Conservation (phyloP, 1,284 basidiomycete species). For the Phenoliferia sp. region DNA sequence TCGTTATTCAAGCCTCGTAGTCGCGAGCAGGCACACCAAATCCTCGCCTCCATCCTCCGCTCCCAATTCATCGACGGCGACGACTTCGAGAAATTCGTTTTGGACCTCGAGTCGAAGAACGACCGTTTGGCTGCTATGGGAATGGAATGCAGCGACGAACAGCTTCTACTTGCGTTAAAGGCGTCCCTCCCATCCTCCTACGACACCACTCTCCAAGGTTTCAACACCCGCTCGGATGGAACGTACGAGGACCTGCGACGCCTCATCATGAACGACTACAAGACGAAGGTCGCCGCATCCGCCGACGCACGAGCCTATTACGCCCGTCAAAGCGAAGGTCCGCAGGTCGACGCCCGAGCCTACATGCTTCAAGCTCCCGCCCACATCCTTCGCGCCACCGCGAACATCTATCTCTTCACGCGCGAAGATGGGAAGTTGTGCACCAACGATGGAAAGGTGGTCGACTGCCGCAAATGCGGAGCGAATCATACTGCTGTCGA, state of each 20-base stretch:
- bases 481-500: background rate
- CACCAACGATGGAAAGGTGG: background rate
- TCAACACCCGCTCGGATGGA: background rate
- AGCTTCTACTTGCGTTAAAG: background rate
- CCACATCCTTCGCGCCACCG: background rate
- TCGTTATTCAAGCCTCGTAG: background rate
- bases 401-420: background rate
- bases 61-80: background rate
- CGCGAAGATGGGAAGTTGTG: background rate
- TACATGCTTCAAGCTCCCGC: background rate
- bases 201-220: background rate
- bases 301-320: too few species aligned
- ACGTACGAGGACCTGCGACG: background rate
- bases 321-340: background rate
- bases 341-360: too few species aligned
- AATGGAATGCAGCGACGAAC: background rate
- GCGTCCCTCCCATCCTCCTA: background rate
- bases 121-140: background rate
- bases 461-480: background rate
- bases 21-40: background rate
- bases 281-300: background rate
- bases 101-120: background rate
- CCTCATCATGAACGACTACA: background rate
- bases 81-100: background rate
- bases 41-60: background rate